Evolutionary conservation across 345 rosid genomes (phyloP), one percentile per base, ranked within the genome.

Genomic region (Mangifera indica): DNA sequence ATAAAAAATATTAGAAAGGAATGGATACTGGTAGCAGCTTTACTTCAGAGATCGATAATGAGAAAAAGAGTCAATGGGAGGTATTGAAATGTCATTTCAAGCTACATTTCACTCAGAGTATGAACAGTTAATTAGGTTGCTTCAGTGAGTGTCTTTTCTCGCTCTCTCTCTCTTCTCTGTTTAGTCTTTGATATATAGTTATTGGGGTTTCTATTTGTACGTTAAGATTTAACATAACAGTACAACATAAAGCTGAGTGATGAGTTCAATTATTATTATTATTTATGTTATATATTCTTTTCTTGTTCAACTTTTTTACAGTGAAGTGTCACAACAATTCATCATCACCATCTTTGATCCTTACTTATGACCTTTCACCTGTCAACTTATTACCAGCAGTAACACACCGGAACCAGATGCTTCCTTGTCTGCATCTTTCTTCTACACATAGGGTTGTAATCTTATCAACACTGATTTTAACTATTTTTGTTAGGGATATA

Each of bases 81-180:
- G 17, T 40, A 53, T 20, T 67, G 84, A 82, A 59, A 70, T 77
- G 88, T 85, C 86, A 72, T 70, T 60, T 85, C 88, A 79, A 62
- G 66, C 55, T 57, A 58, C 78, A 70, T 54, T 37, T 67, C 34
- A 76, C 67, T 70, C 82, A 79, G 72, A 71, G 70, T 67, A 62
- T 49, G 63, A 78, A 58, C 68, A 49, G 71, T 73, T 63, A 12
- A 46, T 46, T 11, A 40, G 60, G 11, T 56, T 25, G 55, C 64
- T 57, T 34, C 42, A 65, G 72, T 61, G 55, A 64, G 73, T 65
- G 65, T 71, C 57, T 55, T 42, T n/a, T 60, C 11, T 9, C 20
- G 25, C 24, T 57, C 32, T 12, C 15, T 57, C 24, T 32, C 24
- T 13, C 7, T 17, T 32, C 20, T 49, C 1, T 10, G 15, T 59